Conservation (phyloP, 495 filamentous ascomycete genomes). For the Cercophora scortea region DNA sequence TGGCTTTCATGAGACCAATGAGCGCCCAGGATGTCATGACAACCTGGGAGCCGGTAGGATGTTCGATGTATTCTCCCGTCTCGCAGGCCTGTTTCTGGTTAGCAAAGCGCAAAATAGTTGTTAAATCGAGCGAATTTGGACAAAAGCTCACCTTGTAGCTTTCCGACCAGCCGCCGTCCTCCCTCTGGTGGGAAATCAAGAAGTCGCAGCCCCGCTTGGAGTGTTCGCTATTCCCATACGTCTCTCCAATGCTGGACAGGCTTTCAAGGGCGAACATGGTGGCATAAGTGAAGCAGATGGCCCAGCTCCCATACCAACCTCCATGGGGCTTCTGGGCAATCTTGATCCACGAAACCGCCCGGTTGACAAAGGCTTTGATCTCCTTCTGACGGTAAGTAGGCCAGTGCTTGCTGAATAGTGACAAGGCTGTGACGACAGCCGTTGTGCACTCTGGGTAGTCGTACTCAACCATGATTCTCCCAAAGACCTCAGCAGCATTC, state of each 20-base stretch:
- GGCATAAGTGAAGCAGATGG: constrained; percentile 95
- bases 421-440: constrained; percentile 83
- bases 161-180: constrained; percentile 95
- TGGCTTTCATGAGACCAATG: constrained; percentile 76
- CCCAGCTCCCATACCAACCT: constrained; percentile 95
- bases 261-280: constrained; percentile 91
- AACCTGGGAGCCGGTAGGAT: constrained; percentile 61
- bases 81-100: constrained; percentile 43
- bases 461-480: constrained; percentile 95
- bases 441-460: constrained; percentile 98
- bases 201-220: constrained; percentile 77
- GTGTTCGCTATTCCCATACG: constrained; percentile 61
- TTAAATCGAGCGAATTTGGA: background rate
- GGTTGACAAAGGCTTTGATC: constrained; percentile 60
- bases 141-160: constrained; percentile 64
- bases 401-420: constrained; percentile 71
- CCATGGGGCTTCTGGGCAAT: constrained; percentile 71
- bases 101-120: background rate
- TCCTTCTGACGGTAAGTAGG: constrained; percentile 71
- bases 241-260: constrained; percentile 73
- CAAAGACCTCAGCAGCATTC: constrained; percentile 96
- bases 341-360: constrained; percentile 75
- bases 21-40: constrained; percentile 90
- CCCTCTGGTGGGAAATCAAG: constrained; percentile 70
- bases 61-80: constrained; percentile 42